Base-by-base conservation (phyloP, 2,329 filamentous ascomycete species). In the Aureobasidium sp. region DNA sequence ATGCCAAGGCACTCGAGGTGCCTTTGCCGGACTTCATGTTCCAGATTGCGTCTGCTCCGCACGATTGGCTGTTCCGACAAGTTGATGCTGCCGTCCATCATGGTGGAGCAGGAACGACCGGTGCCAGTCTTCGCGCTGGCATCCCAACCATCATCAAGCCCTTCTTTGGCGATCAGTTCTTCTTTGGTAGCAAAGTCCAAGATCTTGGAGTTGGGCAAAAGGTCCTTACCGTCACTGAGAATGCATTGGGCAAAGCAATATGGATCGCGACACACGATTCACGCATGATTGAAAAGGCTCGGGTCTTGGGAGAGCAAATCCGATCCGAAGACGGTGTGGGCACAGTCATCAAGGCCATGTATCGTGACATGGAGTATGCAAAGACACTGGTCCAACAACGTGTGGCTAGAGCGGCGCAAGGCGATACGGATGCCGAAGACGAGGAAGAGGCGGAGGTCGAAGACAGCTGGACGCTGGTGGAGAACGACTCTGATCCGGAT, bases 81-180 rank as follows among this genome's bases (percentile, higher is more conserved):
- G 90, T 99, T 60, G 94, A 99, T 69, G 94, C 93, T 4, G 93
- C 89, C 3, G 90, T 89, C 8, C 94, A 99, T 71, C 94, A 99
- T 69, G 94, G 94, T 50, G 94, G 94, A 5, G 90, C 91, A 4
- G 94, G 94, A 1, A 99, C 94, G 0, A 99, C 94, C 0, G 94
- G 94, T 1, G 94, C 94, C 0, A 95, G 90, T 72, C 78, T 99
- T 51, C 83, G 94, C 57, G 92, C 92, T 0, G 94, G 94, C 2
- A 84, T 96, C 5, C 94, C 94, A 0, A 97, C 94, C 0, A 92
- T 99, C 64, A 88, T 97, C 70, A 89, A 93, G 63, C 94, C 94
- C 0, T 99, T 97, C 78, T 99, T 99, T 70, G 94, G 94, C 5
- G 94, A 99, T 68, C 94, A 99, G 71, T 96, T 88, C 79, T 99